A percentile compares a stretch with the other conserved stretches of the same genome.
phyloP scores from a whole-genome alignment of 768 basidiomycete species.

The Lactarius deliciosus region DNA sequence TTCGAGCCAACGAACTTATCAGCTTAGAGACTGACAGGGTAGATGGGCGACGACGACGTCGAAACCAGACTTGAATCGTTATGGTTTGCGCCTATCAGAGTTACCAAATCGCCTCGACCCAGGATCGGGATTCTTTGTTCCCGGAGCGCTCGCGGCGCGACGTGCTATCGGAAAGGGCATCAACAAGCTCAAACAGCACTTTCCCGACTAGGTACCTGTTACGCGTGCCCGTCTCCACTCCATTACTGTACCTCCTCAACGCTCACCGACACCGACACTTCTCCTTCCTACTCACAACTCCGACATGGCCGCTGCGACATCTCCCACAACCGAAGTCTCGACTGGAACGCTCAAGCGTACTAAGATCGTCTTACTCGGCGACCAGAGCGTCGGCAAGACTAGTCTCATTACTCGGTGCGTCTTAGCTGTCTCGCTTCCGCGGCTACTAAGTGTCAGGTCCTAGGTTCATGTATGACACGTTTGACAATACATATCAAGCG shows the following conservation, averaged over 20 bases:
- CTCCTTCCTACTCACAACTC: neutral
- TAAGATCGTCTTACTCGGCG: conserved; percentile 93
- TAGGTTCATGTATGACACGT: conserved; percentile 99
- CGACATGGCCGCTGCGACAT: conserved; percentile 52
- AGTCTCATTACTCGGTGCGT: conserved; percentile 91
- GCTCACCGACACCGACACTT: neutral
- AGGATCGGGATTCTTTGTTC: neutral
- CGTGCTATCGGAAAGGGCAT: neutral
- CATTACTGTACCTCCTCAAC: neutral
- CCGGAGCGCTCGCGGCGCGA: neutral
- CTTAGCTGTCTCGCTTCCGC: conserved; percentile 19
- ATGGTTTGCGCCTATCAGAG: neutral
- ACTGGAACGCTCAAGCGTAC: conserved; percentile 90
- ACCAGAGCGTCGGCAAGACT: conserved; percentile 98
- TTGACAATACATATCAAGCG: conserved; percentile 98
- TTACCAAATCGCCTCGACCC: too few relatives aligned
- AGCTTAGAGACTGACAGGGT: neutral
- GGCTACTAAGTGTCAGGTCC: conserved; percentile 12
- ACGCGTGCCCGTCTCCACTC: neutral
- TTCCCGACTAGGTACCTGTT: neutral
- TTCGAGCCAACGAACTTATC: neutral
- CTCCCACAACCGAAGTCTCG: conserved; percentile 81
- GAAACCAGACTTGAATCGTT: neutral
- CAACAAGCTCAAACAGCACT: conserved; percentile 15
- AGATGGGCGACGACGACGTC: neutral